Conservation (phyloP, 768 basidiomycete species). For the Nidularia sp. region DNA sequence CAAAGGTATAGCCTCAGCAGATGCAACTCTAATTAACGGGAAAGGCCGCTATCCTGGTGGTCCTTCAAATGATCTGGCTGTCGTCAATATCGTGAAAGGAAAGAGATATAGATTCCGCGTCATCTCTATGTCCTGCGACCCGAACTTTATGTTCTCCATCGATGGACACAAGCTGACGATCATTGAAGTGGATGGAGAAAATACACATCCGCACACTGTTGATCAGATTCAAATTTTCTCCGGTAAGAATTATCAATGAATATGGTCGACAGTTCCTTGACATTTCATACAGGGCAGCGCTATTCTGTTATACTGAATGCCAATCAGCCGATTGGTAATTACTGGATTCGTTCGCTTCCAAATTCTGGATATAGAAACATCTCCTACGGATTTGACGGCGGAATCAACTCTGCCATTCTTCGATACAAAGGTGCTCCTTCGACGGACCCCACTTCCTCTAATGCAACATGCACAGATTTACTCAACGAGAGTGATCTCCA, state of each 20-base stretch:
- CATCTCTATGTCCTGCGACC: slow-evolving; percentile 19
- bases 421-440: slow-evolving; percentile 28
- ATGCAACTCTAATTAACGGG: slow-evolving; percentile 35
- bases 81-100: slow-evolving; percentile 26
- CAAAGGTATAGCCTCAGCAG: slow-evolving; percentile 13
- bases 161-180: slow-evolving; percentile 40
- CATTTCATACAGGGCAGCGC: slow-evolving; percentile 20
- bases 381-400: slow-evolving; percentile 17
- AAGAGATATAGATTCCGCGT: slow-evolving; percentile 26
- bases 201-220: slow-evolving; percentile 29
- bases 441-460: slow-evolving; percentile 20
- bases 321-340: slow-evolving; percentile 36
- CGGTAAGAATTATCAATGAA: slow-evolving; percentile 13
- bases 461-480: not conserved
- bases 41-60: slow-evolving; percentile 29
- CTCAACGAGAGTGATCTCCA: slow-evolving; percentile 7
- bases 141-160: slow-evolving; percentile 38
- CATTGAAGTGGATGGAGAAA: slow-evolving; percentile 43
- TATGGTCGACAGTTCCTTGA: not conserved
- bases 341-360: slow-evolving; percentile 32
- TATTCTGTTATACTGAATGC: slow-evolving; percentile 35
- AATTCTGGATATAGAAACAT: slow-evolving; percentile 9
- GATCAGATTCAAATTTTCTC: slow-evolving; percentile 38
- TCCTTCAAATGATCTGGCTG: slow-evolving; percentile 20
- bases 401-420: slow-evolving; percentile 33